These are phyloP conservation scores for Aureobasidium pullulans DNA, from an alignment of 2,329 filamentous ascomycete genomes.

Conservation along the genomic window DNA sequence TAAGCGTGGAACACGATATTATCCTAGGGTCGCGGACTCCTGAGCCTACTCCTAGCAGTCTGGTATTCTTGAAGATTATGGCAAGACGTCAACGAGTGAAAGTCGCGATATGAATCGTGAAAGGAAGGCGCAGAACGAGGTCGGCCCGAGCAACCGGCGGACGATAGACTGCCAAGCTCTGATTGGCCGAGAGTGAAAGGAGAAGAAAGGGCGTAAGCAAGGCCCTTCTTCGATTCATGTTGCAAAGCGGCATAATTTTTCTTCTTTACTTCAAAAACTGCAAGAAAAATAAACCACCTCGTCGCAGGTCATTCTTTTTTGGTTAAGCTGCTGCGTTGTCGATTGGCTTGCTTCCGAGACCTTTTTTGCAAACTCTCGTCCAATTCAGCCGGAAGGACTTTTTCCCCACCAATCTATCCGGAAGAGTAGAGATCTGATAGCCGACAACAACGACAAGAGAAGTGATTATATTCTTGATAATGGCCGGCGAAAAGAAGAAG, in stretches of 20 bases:
- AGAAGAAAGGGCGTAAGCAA: neutral
- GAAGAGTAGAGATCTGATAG: neutral
- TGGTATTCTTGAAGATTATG: neutral
- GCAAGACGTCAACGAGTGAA: neutral
- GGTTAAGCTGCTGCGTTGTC: neutral
- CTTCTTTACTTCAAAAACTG: neutral
- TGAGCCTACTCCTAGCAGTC: too few species aligned
- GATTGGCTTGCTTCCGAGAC: neutral
- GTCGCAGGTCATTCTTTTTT: neutral
- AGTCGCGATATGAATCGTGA: neutral
- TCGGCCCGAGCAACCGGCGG: slow-evolving; percentile 1
- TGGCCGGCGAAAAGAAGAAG: slow-evolving; percentile 12
- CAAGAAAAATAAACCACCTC: neutral
- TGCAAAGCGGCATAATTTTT: neutral
- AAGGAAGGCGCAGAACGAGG: neutral
- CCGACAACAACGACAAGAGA: neutral
- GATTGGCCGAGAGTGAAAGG: slow-evolving; percentile 6
- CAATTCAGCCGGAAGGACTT: neutral
- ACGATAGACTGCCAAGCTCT: neutral
- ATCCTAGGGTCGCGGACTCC: too few species aligned
- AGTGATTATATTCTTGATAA: neutral
- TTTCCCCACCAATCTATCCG: neutral
- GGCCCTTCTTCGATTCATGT: neutral
- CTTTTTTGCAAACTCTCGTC: neutral
- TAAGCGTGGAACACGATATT: too few species aligned